Percentiles rank a stretch among this genome's conserved stretches.
phyloP scores from a whole-genome alignment of 1,139 yeast species.

The Debaryomyces fabryi region DNA sequence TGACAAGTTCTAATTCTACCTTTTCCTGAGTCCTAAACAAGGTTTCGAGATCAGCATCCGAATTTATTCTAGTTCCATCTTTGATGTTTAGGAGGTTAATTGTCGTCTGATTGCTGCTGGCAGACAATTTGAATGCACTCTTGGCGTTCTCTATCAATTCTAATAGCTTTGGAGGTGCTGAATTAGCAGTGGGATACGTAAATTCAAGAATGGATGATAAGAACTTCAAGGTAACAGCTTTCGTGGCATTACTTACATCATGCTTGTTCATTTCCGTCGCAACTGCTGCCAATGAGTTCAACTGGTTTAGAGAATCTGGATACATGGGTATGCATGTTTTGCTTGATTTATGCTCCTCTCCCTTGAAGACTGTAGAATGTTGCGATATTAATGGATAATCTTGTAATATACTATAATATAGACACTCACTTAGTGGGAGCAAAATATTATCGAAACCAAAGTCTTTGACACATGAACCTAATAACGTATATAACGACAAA shows the following conservation, averaged over 20 bases:
- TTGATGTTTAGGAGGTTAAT: constrained; percentile 24
- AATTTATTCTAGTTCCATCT: constrained; percentile 28
- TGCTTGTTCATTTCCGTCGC: constrained; percentile 33
- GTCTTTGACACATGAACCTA: constrained; percentile 76
- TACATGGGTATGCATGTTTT: constrained; percentile 4
- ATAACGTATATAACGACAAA: constrained; percentile 54
- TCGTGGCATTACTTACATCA: constrained; percentile 14
- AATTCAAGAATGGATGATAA: constrained; percentile 52
- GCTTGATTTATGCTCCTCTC: constrained; percentile 18
- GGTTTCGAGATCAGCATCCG: constrained; percentile 40
- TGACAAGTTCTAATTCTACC: constrained; percentile 41
- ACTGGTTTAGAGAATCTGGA: constrained; percentile 15
- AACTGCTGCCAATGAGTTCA: constrained; percentile 43
- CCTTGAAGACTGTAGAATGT: constrained; percentile 31
- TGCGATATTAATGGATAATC: constrained; percentile 64
- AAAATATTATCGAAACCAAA: constrained; percentile 74
- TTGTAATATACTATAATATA: constrained; percentile 60
- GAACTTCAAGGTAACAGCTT: constrained; percentile 43
- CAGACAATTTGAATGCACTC: constrained; percentile 58
- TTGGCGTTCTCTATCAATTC: constrained; percentile 75
- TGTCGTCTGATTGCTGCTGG: constrained; percentile 21
- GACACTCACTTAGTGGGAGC: constrained; percentile 64
- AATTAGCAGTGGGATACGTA: constrained; percentile 57
- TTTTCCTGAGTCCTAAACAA: constrained; percentile 31
- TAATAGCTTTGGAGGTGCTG: constrained; percentile 68